Conservation (phyloP, 1,284 basidiomycete genomes). For the Naganishia liquefaciens region DNA sequence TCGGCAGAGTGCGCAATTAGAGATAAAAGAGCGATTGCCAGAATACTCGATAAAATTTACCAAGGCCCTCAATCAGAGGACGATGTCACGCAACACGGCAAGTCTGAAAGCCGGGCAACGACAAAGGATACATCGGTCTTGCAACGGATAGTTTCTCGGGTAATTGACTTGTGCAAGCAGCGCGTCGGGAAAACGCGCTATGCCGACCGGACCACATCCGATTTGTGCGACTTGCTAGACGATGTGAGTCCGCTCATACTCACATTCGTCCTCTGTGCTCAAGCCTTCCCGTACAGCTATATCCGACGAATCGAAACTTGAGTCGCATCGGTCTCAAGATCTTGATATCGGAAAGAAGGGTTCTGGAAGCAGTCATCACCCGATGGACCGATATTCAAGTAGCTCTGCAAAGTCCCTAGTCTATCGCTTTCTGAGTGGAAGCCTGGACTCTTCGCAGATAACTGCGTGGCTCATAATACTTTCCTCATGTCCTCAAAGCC, state of each 20-base stretch:
- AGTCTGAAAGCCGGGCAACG: too few relatives aligned
- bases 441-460: too few relatives aligned
- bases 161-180: constrained; percentile 1
- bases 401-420: neutral
- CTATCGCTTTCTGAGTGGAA: neutral
- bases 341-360: constrained; percentile 46
- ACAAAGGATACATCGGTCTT: too few relatives aligned
- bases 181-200: constrained; percentile 36
- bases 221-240: constrained; percentile 41
- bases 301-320: constrained; percentile 34
- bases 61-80: neutral
- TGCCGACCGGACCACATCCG: constrained; percentile 33
- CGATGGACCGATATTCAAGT: constrained; percentile 39
- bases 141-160: neutral
- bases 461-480: neutral
- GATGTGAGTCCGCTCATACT: constrained; percentile 33
- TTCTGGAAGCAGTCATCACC: constrained; percentile 41
- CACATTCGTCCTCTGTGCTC: neutral
- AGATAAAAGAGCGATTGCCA: neutral
- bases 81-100: neutral
- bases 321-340: constrained; percentile 47
- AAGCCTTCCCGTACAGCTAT: neutral
- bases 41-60: neutral
- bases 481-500: neutral
- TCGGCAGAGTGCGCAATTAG: neutral